phyloP scores from a whole-genome alignment of 257 asterid species.

The Gentiana straminea region DNA sequence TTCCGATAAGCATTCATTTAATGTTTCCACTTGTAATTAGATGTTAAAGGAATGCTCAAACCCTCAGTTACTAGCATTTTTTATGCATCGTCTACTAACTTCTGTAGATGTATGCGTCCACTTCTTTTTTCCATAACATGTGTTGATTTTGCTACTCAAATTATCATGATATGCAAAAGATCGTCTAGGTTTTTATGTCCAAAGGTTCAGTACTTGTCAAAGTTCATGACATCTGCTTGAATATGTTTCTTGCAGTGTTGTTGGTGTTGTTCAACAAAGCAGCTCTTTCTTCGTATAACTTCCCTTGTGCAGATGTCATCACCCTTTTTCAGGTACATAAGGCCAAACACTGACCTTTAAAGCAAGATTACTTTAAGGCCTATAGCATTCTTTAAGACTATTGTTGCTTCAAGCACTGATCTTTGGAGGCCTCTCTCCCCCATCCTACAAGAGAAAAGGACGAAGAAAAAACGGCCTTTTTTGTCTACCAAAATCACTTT shows the following conservation, averaged over 20 bases:
- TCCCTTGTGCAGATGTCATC: slow-evolving; percentile 87
- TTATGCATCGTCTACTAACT: not conserved
- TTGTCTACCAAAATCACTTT: not conserved
- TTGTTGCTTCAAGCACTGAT: too few relatives aligned
- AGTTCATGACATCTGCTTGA: slow-evolving; percentile 7
- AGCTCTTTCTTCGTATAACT: slow-evolving; percentile 83
- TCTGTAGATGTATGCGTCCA: not conserved
- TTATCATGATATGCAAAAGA: not conserved
- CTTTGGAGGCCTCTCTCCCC: too few relatives aligned
- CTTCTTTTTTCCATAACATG: not conserved
- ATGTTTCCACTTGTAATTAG: too few relatives aligned
- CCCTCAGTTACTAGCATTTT: too few relatives aligned
- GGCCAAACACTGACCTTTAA: too few relatives aligned
- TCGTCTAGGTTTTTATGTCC: too few relatives aligned
- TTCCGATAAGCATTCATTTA: too few relatives aligned
- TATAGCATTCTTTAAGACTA: too few relatives aligned
- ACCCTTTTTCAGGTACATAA: slow-evolving; percentile 77
- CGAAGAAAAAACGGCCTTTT: not conserved
- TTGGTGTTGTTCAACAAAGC: slow-evolving; percentile 91
- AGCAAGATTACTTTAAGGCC: too few relatives aligned
- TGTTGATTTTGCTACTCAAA: slow-evolving; percentile 1
- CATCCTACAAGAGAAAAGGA: too few relatives aligned
- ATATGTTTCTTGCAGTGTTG: slow-evolving; percentile 53
- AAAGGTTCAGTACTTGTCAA: too few relatives aligned
- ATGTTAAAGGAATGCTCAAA: too few relatives aligned